Base-by-base conservation (phyloP, 345 rosid species). In the Eucalyptus polyanthemos region DNA sequence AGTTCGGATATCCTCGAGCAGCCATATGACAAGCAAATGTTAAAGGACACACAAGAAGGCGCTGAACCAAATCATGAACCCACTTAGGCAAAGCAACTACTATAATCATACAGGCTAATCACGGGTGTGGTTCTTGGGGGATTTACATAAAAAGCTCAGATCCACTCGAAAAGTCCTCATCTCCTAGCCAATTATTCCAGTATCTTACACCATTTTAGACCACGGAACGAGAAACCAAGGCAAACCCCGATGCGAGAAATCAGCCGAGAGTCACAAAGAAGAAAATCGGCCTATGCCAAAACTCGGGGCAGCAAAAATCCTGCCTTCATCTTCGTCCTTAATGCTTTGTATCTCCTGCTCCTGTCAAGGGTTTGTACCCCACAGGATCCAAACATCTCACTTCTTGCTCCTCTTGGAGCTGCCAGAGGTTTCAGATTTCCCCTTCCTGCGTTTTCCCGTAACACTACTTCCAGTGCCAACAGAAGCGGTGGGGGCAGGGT, bases 291-390 rank as follows among this genome's bases (percentile, higher is more conserved):
- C 81, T 17, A 72, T 40, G 47, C 85, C 85, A 40, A 76, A 76
- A 76, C 47, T 40, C 47, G 29, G 69, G 47, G 67, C 69, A 54
- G 37, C 67, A 87, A 87, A 86, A 50, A 25, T 54, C 21, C 44
- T 3, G 14, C 12, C 88, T 87, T 95, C 94, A 96, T 96, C 93
- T 93, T 94, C 21, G 93, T 93, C 94, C 95, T 95, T 29, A 97
- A 96, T 65, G 94, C 95, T 90, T 93, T 97, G 92, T 98, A 97
- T 90, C 94, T 92, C 91, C 96, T 91, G 86, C 93, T 90, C 88
- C 81, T 42, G 85, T 89, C 88, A 34, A 49, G 56, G 56, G 93
- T 87, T 8, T 45, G 90, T 44, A 49, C 50, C 88, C 51, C 88
- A 21, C 27, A 42, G 45, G 89, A 80, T 54, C 50, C 81, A 15